Evolutionary conservation across 441 rosid genomes (phyloP).

Genomic region (Raphanus hybrid): DNA sequence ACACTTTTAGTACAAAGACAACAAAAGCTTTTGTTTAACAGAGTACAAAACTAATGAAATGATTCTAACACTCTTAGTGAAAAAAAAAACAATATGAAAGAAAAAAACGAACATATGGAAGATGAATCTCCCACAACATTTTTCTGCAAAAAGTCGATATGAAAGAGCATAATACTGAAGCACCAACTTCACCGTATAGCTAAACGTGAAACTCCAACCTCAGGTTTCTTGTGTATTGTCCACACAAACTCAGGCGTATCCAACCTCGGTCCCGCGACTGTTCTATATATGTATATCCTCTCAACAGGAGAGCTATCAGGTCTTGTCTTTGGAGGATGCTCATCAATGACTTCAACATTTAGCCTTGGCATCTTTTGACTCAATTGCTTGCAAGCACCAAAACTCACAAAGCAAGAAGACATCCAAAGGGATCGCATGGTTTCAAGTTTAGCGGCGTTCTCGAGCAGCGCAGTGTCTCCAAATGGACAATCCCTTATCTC

Average conservation of each 20-base stretch:
- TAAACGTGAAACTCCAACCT: slow-evolving; percentile 29
- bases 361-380: slow-evolving; percentile 5
- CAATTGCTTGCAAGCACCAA: background rate
- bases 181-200: slow-evolving; percentile 32
- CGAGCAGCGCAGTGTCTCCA: slow-evolving; percentile 1
- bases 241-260: slow-evolving; percentile 85
- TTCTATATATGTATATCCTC: slow-evolving; percentile 80
- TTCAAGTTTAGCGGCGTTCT: slow-evolving; percentile 4
- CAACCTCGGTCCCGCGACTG: slow-evolving; percentile 72
- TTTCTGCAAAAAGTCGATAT: slow-evolving; percentile 15
- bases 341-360: slow-evolving; percentile 32
- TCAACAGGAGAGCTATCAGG: slow-evolving; percentile 77
- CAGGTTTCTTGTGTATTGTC: slow-evolving; percentile 66
- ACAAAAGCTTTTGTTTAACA: slow-evolving; percentile 26
- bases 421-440: slow-evolving; percentile 16
- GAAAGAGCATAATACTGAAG: background rate
- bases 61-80: slow-evolving; percentile 20
- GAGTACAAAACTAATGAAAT: slow-evolving; percentile 28
- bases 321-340: slow-evolving; percentile 67
- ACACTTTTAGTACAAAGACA: slow-evolving; percentile 22
- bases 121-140: slow-evolving; percentile 22
- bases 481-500: slow-evolving; percentile 1
- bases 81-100: slow-evolving; percentile 12
- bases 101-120: slow-evolving; percentile 17
- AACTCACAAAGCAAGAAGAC: slow-evolving; percentile 9